Evolutionary conservation across 2,329 filamentous ascomycete genomes (phyloP).

Genomic region (Sarocladium strictum): DNA sequence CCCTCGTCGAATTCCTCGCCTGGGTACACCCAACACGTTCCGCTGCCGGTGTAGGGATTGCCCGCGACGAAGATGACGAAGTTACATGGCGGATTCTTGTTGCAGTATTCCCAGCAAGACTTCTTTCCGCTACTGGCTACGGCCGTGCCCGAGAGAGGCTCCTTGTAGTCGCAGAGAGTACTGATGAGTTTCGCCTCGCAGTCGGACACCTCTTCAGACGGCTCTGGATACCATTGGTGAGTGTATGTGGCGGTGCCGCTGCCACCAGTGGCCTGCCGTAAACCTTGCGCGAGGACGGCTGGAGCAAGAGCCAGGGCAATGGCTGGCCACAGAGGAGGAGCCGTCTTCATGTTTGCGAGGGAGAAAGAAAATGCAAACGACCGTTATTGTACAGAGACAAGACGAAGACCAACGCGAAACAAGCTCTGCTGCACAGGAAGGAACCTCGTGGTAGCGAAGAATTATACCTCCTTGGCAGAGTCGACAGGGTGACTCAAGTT

Average conservation of each 20-base stretch:
- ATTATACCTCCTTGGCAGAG: no score
- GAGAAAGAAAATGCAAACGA: constrained; percentile 8
- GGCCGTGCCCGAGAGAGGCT: constrained; percentile 14
- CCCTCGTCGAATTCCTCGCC: constrained; percentile 19
- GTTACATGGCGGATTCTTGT: constrained; percentile 21
- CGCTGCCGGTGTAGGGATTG: constrained; percentile 21
- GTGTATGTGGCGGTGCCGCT: constrained; percentile 12
- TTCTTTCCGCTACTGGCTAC: constrained; percentile 18
- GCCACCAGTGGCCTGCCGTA: constrained; percentile 5
- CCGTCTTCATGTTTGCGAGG: constrained; percentile 18
- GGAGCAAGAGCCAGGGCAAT: constrained; percentile 16
- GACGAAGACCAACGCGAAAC: no score
- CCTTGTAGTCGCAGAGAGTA: constrained; percentile 21
- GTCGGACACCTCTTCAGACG: constrained; percentile 15
- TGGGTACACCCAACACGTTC: constrained; percentile 24
- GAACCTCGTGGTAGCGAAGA: no score
- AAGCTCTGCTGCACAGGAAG: no score
- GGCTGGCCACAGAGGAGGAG: constrained; percentile 16
- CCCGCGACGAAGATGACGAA: constrained; percentile 23
- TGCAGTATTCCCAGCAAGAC: constrained; percentile 24
- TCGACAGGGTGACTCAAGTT: no score
- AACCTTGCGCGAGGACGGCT: constrained; percentile 13
- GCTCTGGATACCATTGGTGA: constrained; percentile 9
- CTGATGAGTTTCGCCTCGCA: constrained; percentile 21
- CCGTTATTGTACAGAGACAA: not conserved